A percentile compares a stretch with the other conserved stretches of the same genome.
These are phyloP conservation scores for Metarhizium humberi DNA, from an alignment of 2,329 filamentous ascomycete species.

Conservation along the genomic window DNA sequence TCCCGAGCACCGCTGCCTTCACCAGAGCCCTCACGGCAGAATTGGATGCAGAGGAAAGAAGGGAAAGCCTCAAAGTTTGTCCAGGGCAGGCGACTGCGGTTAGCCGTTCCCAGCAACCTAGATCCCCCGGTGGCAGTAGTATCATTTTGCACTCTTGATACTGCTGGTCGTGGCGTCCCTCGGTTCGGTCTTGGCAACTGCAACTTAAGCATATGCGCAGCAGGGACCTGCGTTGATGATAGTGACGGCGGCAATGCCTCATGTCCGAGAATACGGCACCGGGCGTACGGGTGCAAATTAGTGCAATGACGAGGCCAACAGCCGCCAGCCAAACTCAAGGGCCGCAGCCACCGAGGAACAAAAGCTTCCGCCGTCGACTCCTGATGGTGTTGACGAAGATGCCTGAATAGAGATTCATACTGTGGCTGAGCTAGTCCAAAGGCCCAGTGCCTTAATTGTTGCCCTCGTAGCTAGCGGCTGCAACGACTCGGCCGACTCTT, in stretches of 20 bases:
- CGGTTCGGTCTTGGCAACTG: conserved; percentile 3
- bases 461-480: too few relatives aligned
- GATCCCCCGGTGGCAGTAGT: background rate
- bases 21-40: background rate
- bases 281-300: too few relatives aligned
- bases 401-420: background rate
- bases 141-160: background rate
- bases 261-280: too few relatives aligned
- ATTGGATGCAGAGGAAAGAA: background rate
- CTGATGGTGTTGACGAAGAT: too few relatives aligned
- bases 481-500: too few relatives aligned
- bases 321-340: background rate
- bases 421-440: too few relatives aligned
- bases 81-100: background rate
- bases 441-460: too few relatives aligned
- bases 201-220: background rate
- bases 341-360: too few relatives aligned
- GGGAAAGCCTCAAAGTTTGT: background rate
- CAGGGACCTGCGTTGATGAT: background rate
- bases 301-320: background rate
- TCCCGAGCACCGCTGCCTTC: too few relatives aligned
- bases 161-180: conserved; percentile 3
- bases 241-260: background rate
- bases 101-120: background rate
- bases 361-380: too few relatives aligned